These are phyloP conservation scores for Kluyveromyces wickerhamii DNA, from an alignment of 805 yeast genomes.

Conservation along the genomic window DNA sequence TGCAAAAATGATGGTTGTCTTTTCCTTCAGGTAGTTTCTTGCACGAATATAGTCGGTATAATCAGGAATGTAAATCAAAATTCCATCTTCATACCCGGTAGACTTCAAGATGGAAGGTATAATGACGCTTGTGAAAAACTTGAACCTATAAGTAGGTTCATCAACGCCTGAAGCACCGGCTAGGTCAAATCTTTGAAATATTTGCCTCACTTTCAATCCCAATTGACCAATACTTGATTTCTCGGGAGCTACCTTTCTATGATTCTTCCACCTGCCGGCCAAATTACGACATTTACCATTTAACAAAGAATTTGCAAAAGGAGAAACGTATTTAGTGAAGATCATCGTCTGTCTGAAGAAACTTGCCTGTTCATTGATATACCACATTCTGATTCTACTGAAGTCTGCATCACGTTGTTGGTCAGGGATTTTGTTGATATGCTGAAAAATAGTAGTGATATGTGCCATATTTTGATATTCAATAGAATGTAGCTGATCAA, in stretches of 20 bases:
- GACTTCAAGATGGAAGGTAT: slow-evolving; percentile 62
- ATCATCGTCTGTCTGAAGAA: slow-evolving; percentile 70
- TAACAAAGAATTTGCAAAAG: slow-evolving; percentile 64
- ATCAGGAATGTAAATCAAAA: slow-evolving; percentile 72
- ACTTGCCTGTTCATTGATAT: slow-evolving; percentile 72
- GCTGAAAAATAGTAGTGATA: slow-evolving; percentile 58
- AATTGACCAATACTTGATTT: slow-evolving; percentile 53
- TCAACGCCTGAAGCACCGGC: slow-evolving; percentile 38
- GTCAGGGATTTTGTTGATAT: slow-evolving; percentile 69
- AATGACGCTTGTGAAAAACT: slow-evolving; percentile 63
- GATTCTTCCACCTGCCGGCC: slow-evolving; percentile 53
- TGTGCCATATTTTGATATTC: slow-evolving; percentile 94
- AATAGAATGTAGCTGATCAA: slow-evolving; percentile 80
- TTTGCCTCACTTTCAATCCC: slow-evolving; percentile 59
- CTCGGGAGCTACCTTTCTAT: slow-evolving; percentile 36
- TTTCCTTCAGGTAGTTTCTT: slow-evolving; percentile 48
- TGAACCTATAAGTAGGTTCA: slow-evolving; percentile 81
- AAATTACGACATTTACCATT: slow-evolving; percentile 44
- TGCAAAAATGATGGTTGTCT: slow-evolving; percentile 58
- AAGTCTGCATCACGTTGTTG: slow-evolving; percentile 81
- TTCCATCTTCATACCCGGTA: slow-evolving; percentile 61
- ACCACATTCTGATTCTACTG: slow-evolving; percentile 87
- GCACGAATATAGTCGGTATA: slow-evolving; percentile 81
- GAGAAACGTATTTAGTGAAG: slow-evolving; percentile 70
- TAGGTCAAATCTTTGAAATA: slow-evolving; percentile 63